Conservation (phyloP, 257 asterid species). For the Forsythia viridissima region DNA sequence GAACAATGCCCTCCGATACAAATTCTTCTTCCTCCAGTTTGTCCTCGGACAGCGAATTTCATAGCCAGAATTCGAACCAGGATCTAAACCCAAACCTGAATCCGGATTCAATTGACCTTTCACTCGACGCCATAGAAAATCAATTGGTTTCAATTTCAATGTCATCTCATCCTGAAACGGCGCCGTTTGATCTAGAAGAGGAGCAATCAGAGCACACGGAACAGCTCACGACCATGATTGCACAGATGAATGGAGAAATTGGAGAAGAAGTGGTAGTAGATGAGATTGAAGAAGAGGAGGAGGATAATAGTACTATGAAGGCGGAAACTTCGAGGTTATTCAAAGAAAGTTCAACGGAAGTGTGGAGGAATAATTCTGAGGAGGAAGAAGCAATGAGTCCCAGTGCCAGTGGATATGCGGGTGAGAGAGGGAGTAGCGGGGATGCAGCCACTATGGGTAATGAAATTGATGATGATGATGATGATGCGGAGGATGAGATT, state of each 20-base stretch:
- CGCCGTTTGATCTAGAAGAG: conserved; percentile 35
- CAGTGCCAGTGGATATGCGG: conserved; percentile 92
- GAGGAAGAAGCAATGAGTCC: conserved; percentile 69
- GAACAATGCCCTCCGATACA: conserved; percentile 38
- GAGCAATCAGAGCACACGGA: conserved; percentile 32
- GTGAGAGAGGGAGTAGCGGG: conserved; percentile 74
- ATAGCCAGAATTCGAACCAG: conserved; percentile 43
- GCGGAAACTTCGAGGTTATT: conserved; percentile 44
- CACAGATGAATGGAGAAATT: conserved; percentile 35
- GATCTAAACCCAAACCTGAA: conserved; percentile 31
- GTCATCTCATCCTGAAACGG: conserved; percentile 43
- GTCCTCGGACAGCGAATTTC: conserved; percentile 36
- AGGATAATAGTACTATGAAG: conserved; percentile 21
- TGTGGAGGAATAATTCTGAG: conserved; percentile 42
- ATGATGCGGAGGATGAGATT: conserved; percentile 32
- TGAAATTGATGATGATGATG: conserved; percentile 55
- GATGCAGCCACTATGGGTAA: conserved; percentile 50
- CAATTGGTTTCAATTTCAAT: conserved; percentile 88
- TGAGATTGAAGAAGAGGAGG: conserved; percentile 23
- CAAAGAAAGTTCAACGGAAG: conserved; percentile 26
- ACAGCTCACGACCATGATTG: conserved; percentile 31
- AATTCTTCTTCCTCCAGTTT: conserved; percentile 26
- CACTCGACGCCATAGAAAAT: conserved; percentile 90
- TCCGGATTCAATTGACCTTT: conserved; percentile 66
- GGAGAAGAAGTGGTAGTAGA: conserved; percentile 25